Percentiles rank a stretch among this genome's conserved stretches.
phyloP scores from a whole-genome alignment of 140 eudicot species.

The Stevia rebaudiana region DNA sequence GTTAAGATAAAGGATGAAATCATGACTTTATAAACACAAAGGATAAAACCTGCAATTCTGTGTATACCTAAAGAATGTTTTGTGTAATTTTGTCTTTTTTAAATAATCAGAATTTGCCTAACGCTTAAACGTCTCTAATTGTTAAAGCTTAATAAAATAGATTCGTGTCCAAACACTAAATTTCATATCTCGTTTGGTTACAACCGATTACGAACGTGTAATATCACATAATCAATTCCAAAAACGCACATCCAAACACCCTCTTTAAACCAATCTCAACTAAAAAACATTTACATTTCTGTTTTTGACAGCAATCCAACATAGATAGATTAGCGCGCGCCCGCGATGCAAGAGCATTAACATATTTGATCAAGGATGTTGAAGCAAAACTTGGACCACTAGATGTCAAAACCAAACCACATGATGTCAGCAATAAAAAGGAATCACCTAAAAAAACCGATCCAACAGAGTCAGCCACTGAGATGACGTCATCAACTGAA shows the following conservation, averaged over 20 bases:
- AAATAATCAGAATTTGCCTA: background rate
- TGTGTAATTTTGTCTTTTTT: too few species aligned
- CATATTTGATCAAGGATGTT: constrained; percentile 44
- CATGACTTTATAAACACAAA: too few species aligned
- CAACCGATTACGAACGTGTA: too few species aligned
- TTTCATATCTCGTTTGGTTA: too few species aligned
- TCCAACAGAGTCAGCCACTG: constrained; percentile 8
- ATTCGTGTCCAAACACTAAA: too few species aligned
- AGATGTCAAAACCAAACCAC: constrained; percentile 26
- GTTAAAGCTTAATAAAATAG: background rate
- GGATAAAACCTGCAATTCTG: too few species aligned
- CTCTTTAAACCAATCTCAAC: background rate
- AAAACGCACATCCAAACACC: background rate
- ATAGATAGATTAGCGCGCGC: constrained; percentile 50
- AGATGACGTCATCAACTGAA: too few species aligned
- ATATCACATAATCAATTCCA: too few species aligned
- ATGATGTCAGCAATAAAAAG: background rate
- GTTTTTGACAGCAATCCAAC: constrained; percentile 43
- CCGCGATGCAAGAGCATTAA: constrained; percentile 67
- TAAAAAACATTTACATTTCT: constrained; percentile 1
- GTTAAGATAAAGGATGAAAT: too few species aligned
- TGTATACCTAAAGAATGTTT: too few species aligned
- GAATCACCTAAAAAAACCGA: constrained; percentile 22
- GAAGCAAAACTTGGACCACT: constrained; percentile 74
- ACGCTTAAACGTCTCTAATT: background rate